Evolutionary conservation across 1,284 basidiomycete species (phyloP).

Genomic region (Clitocybe nebularis): DNA sequence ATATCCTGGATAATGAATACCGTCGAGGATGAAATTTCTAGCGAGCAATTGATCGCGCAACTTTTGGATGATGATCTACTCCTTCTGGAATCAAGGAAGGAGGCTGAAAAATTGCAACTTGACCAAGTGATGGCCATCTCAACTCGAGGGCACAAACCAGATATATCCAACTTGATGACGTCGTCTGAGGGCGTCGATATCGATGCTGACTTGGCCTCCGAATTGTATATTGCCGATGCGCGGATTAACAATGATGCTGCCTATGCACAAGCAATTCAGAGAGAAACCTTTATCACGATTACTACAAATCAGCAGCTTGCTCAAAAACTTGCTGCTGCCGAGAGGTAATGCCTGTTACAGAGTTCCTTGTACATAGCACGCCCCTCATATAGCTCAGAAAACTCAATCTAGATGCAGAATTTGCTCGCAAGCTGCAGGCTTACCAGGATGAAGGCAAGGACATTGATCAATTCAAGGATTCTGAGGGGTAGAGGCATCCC

Average conservation of each 20-base stretch:
- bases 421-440: conserved; percentile 32
- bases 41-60: conserved; percentile 33
- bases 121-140: conserved; percentile 24
- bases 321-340: conserved; percentile 33
- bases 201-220: conserved; percentile 29
- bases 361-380: neutral
- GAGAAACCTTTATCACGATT: conserved; percentile 21
- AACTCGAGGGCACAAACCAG: conserved; percentile 18
- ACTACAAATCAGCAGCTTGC: conserved; percentile 29
- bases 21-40: conserved; percentile 15
- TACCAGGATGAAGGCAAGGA: conserved; percentile 25
- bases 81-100: conserved; percentile 19
- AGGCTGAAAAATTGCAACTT: conserved; percentile 31
- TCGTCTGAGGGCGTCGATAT: conserved; percentile 1
- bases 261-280: conserved; percentile 31
- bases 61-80: conserved; percentile 32
- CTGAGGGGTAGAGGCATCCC: conserved; percentile 31
- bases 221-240: conserved; percentile 27
- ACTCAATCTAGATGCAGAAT: conserved; percentile 32
- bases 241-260: conserved; percentile 27
- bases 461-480: conserved; percentile 24
- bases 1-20: conserved; percentile 5
- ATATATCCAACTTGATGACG: conserved; percentile 13
- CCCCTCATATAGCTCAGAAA: conserved; percentile 17
- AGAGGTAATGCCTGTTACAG: conserved; percentile 21